Base-by-base conservation (phyloP, 2,329 filamentous ascomycete species). In the Colletotrichum spinosum region DNA sequence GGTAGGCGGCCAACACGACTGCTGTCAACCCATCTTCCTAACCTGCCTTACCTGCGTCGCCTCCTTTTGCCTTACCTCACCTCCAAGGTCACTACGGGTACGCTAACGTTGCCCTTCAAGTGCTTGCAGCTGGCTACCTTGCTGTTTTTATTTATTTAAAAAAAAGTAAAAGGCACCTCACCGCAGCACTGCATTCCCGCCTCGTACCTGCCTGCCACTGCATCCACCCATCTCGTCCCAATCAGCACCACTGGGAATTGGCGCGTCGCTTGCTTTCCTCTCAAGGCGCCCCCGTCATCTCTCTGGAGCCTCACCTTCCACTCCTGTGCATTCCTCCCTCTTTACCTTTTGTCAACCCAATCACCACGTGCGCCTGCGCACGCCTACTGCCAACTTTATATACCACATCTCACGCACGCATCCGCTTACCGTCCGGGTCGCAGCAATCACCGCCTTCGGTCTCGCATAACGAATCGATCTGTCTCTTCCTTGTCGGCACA, bases 171-270 rank as follows among this genome's bases (percentile, higher is more conserved):
- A 25, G 25, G 25, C 25, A 25, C 25, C 35, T 37, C 39, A 65
- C 52, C 48, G 60, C 63, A 63, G 46, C 58, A 66, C 63, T 49
- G 59, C 63, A 66, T 66, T 66, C 63, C 63, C 63, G 63, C 53
- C 59, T 57, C 52, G 53, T 58, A 66, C 63, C 63, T 56, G 53
- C 46, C 63, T 13, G 58, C 39, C 58, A 62, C 52, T 53, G 63
- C 53, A 56, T 49, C 46, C 44, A 25, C 25, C 25, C 25, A 25
- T 25, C 25, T 25, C 25, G 25, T 25, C 25, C 25, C 25, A 25
- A 25, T 5, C 25, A 25, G 25, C 25, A 25, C 25, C 4, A 25
- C 3, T 25, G 25, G 25, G 4, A 25, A 25, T 25, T 25, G 25
- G 25, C 25, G 25, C 25, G 57, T 65, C 48, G 39, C 41, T 45